Percentiles rank a stretch among this genome's conserved stretches.
Evolutionary conservation across 441 rosid genomes (phyloP).

Genomic region (Syzygium syzygioides): DNA sequence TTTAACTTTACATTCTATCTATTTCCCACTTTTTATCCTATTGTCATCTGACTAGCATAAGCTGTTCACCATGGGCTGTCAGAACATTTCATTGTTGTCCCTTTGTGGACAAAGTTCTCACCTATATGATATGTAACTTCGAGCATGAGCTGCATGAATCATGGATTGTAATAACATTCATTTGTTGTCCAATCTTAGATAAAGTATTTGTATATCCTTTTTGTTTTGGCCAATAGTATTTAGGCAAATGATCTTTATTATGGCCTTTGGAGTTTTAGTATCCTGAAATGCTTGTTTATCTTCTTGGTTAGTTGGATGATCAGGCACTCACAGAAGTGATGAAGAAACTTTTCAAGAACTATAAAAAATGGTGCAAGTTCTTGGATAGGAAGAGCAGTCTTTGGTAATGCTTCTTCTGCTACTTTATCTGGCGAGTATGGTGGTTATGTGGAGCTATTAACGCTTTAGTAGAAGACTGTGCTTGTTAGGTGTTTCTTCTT

Average conservation of each 20-base stretch:
- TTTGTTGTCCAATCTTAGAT: neutral
- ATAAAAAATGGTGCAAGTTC: conserved; percentile 98
- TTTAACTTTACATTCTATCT: neutral
- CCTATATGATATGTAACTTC: neutral
- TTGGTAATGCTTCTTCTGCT: conserved; percentile 40
- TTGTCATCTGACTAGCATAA: neutral
- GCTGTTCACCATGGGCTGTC: neutral
- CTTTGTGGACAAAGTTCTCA: neutral
- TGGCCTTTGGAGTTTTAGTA: neutral
- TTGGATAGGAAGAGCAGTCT: conserved; percentile 95
- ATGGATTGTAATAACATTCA: neutral
- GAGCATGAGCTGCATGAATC: neutral
- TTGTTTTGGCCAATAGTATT: neutral
- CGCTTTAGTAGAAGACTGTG: neutral
- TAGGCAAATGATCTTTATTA: neutral
- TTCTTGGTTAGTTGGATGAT: conserved; percentile 72
- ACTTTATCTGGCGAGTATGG: neutral
- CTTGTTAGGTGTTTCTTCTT: neutral
- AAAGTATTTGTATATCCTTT: neutral
- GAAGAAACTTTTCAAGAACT: conserved; percentile 97
- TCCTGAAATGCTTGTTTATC: neutral
- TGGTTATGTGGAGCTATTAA: neutral
- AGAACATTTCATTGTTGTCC: neutral
- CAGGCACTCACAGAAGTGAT: conserved; percentile 91
- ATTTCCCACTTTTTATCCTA: neutral